Percentiles rank a stretch among this genome's conserved stretches.
These are phyloP conservation scores for Carex arenaria DNA, from an alignment of 202 grass and related monocot species.

Conservation along the genomic window DNA sequence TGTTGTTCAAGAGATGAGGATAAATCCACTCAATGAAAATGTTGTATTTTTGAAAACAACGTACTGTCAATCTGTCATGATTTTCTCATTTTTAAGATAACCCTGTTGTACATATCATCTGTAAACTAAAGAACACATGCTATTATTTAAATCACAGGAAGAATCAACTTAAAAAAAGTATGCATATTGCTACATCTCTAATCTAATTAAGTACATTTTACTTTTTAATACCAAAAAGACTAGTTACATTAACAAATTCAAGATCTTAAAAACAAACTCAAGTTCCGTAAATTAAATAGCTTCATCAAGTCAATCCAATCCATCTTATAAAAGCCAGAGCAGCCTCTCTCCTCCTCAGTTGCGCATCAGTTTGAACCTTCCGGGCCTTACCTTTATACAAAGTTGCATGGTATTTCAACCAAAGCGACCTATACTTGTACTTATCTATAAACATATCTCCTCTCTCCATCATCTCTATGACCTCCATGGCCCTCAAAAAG, in stretches of 20 bases:
- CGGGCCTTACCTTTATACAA: slow-evolving; percentile 70
- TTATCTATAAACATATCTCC: slow-evolving; percentile 78
- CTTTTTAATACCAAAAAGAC: slow-evolving; percentile 15
- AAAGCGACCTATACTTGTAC: slow-evolving; percentile 87
- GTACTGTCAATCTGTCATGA: background rate
- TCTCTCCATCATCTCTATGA: slow-evolving; percentile 89
- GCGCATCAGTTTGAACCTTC: slow-evolving; percentile 85
- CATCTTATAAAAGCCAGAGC: slow-evolving; percentile 75
- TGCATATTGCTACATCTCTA: background rate
- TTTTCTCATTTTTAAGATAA: background rate
- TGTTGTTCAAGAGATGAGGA: background rate
- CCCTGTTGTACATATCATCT: background rate
- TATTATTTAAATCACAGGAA: background rate
- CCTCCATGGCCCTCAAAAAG: slow-evolving; percentile 91
- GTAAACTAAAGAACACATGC: background rate
- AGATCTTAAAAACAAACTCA: slow-evolving; percentile 12
- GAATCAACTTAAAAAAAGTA: background rate
- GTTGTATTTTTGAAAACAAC: background rate
- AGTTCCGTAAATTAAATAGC: slow-evolving; percentile 8
- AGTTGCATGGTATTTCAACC: slow-evolving; percentile 87
- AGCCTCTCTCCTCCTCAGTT: slow-evolving; percentile 81
- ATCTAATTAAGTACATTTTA: background rate
- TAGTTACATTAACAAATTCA: background rate
- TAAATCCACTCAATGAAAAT: background rate
- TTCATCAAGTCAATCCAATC: slow-evolving; percentile 66